A percentile compares a stretch with the other conserved stretches of the same genome.
Conservation (phyloP, 176 grass and related monocot species). For the Tuctoria greenei region DNA sequence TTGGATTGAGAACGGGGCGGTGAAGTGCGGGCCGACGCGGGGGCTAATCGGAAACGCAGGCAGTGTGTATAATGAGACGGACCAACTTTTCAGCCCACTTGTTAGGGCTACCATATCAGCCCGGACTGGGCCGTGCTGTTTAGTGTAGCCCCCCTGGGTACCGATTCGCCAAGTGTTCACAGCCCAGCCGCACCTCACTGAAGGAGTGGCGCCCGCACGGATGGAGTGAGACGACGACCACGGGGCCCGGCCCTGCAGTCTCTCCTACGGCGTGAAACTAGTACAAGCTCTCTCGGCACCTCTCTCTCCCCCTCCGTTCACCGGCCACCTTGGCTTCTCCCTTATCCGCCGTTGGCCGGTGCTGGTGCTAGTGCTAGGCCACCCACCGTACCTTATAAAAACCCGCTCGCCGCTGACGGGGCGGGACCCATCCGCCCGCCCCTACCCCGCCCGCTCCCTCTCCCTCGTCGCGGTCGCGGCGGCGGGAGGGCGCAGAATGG, state of each 20-base stretch:
- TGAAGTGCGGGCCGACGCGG: no score
- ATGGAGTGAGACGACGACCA: no score
- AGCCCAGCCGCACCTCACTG: background rate
- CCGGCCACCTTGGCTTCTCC: slow-evolving; percentile 1
- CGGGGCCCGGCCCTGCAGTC: slow-evolving; percentile 14
- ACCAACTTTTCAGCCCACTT: background rate
- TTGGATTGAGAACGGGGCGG: no score
- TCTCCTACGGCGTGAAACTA: background rate
- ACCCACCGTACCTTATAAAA: slow-evolving; percentile 10
- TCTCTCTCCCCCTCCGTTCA: background rate
- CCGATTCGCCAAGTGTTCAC: slow-evolving; percentile 11
- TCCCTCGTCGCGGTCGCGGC: slow-evolving; percentile 10
- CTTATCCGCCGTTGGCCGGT: slow-evolving; percentile 55
- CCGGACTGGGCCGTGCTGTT: background rate
- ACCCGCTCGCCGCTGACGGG: slow-evolving; percentile 27
- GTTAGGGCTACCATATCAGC: no score
- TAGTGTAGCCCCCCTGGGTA: background rate
- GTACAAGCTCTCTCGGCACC: no score
- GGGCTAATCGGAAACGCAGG: no score
- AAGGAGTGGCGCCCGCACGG: background rate
- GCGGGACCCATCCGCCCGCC: background rate
- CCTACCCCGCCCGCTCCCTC: background rate
- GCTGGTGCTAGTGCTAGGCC: slow-evolving; percentile 6
- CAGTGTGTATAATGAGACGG: no score
- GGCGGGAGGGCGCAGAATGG: slow-evolving; percentile 42